Conservation (phyloP, 179 eudicot species). For the Actinidia arguta region DNA sequence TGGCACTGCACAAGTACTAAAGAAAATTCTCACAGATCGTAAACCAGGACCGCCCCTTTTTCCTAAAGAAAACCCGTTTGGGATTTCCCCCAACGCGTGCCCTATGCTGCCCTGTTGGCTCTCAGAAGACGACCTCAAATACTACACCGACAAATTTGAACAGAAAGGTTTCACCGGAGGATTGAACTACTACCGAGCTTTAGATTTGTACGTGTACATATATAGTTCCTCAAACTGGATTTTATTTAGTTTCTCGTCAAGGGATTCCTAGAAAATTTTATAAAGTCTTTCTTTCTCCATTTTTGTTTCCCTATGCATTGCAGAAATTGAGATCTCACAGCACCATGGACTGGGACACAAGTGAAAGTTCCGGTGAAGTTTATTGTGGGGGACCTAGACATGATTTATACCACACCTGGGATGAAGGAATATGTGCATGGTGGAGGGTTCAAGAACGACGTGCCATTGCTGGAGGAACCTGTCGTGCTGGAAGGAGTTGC, state of each 20-base stretch:
- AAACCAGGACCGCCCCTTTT: constrained; percentile 64
- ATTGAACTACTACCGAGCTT: constrained; percentile 69
- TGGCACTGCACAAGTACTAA: constrained; percentile 61
- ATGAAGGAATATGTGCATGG: constrained; percentile 68
- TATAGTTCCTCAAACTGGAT: background rate
- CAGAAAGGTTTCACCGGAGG: constrained; percentile 77
- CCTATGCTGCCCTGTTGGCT: constrained; percentile 65
- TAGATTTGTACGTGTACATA: constrained; percentile 53
- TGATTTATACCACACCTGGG: constrained; percentile 73
- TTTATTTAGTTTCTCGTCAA: background rate
- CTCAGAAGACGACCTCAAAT: constrained; percentile 65
- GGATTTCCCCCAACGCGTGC: constrained; percentile 21
- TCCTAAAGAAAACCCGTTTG: constrained; percentile 73
- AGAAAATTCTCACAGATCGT: constrained; percentile 59
- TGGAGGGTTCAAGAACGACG: constrained; percentile 75
- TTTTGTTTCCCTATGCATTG: background rate
- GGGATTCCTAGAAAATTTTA: background rate
- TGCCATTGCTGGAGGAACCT: constrained; percentile 65
- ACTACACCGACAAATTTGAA: constrained; percentile 53
- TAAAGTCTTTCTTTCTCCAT: background rate
- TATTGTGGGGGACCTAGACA: constrained; percentile 69
- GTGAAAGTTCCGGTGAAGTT: constrained; percentile 68
- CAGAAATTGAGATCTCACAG: constrained; percentile 86
- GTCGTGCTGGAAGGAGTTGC: constrained; percentile 73
- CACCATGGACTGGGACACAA: constrained; percentile 71